These are phyloP conservation scores for Prasinococcaceae sp. DNA, from an alignment of 139 green algal genomes.

Conservation along the genomic window DNA sequence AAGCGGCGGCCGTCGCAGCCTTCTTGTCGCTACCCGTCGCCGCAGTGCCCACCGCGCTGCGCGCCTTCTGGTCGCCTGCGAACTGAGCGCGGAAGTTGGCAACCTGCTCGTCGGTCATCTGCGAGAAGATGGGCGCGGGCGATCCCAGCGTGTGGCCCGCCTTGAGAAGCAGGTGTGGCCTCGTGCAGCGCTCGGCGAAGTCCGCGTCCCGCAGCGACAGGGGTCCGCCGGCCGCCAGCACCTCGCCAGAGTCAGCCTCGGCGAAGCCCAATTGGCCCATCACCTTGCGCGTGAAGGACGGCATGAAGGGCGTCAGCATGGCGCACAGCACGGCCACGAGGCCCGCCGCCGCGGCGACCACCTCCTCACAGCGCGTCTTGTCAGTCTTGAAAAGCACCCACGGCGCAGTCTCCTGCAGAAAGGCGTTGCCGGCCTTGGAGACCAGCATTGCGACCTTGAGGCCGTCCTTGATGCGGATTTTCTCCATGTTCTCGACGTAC, in stretches of 20 bases:
- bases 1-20: background rate
- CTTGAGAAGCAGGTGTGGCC: slow-evolving; percentile 39
- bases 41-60: too few relatives aligned
- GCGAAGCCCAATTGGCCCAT: background rate
- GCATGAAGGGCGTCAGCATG: slow-evolving; percentile 85
- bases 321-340: slow-evolving; percentile 61
- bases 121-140: slow-evolving; percentile 36
- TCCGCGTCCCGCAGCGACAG: slow-evolving; percentile 2
- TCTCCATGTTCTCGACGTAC: slow-evolving; percentile 28
- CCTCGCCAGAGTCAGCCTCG: background rate
- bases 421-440: slow-evolving; percentile 63
- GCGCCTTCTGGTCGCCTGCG: too few relatives aligned
- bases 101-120: slow-evolving; percentile 8
- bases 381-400: slow-evolving; percentile 44
- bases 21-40: slow-evolving; percentile 3
- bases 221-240: background rate
- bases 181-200: slow-evolving; percentile 26
- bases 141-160: slow-evolving; percentile 54
- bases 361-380: slow-evolving; percentile 5
- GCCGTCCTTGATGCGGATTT: slow-evolving; percentile 16
- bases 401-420: slow-evolving; percentile 54
- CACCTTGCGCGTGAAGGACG: slow-evolving; percentile 44
- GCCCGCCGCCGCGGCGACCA: slow-evolving; percentile 50
- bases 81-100: too few relatives aligned
- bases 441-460: slow-evolving; percentile 44